phyloP scores from a whole-genome alignment of 2,329 filamentous ascomycete species.

The Curvularia hawaiiensis region DNA sequence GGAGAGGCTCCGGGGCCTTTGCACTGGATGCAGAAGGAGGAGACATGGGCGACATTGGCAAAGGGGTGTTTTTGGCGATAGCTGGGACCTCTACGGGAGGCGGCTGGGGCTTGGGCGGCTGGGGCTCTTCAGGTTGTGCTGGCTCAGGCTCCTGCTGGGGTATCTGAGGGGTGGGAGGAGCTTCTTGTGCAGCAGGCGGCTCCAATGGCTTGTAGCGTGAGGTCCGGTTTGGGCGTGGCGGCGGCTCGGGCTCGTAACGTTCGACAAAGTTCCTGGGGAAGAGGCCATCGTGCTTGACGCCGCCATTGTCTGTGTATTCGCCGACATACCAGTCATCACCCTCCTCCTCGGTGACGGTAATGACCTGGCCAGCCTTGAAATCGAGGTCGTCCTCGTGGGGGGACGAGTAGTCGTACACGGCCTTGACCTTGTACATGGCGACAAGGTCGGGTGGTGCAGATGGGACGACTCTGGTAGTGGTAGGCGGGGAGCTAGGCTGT shows the following conservation, averaged over 20 bases:
- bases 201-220: constrained; percentile 55
- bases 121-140: constrained; percentile 31
- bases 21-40: constrained; percentile 32
- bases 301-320: constrained; percentile 79
- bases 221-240: constrained; percentile 79
- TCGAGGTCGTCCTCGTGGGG: constrained; percentile 93
- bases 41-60: constrained; percentile 35
- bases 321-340: constrained; percentile 94
- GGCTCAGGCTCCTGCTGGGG: constrained; percentile 36
- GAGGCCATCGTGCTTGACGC: constrained; percentile 79
- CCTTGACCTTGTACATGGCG: constrained; percentile 84
- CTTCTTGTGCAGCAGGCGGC: constrained; percentile 34
- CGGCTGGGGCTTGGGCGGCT: constrained; percentile 47
- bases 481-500: constrained; percentile 7
- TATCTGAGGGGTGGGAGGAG: constrained; percentile 36
- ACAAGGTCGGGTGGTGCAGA: neutral
- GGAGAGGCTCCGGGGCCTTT: constrained; percentile 26
- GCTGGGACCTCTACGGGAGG: constrained; percentile 42
- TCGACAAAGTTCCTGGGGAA: constrained; percentile 98
- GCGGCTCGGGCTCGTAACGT: constrained; percentile 88
- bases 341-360: constrained; percentile 91
- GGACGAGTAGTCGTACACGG: constrained; percentile 92
- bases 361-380: constrained; percentile 84
- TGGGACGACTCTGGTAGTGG: constrained; percentile 4
- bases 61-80: constrained; percentile 30